phyloP scores from a whole-genome alignment of 1,284 basidiomycete species.

The Heterobasidion occidentale region DNA sequence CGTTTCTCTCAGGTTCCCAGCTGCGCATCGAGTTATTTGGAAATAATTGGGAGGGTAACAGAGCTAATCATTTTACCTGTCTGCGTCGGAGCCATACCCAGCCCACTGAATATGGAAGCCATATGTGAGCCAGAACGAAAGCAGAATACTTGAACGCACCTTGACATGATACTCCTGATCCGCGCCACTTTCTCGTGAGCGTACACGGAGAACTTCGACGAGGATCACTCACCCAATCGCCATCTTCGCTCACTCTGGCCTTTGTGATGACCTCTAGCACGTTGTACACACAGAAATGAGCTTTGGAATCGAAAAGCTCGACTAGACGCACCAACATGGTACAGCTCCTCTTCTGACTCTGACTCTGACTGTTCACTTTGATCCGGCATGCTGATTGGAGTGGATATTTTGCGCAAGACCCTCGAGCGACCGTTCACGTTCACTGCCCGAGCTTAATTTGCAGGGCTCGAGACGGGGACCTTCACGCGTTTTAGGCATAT shows the following conservation, averaged over 20 bases:
- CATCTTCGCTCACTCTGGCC: constrained; percentile 35
- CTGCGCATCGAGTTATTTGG: constrained; percentile 22
- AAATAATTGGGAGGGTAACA: too few species aligned
- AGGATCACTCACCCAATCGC: constrained; percentile 32
- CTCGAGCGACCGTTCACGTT: too few species aligned
- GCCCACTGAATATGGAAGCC: constrained; percentile 34
- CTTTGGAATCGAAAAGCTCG: constrained; percentile 9
- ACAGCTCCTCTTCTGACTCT: constrained; percentile 30
- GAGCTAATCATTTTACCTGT: constrained; percentile 29
- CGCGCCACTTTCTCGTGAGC: not conserved
- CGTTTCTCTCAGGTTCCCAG: constrained; percentile 59
- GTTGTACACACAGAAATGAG: not conserved
- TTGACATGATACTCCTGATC: constrained; percentile 13
- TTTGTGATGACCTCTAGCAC: constrained; percentile 43
- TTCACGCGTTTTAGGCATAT: not conserved
- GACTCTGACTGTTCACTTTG: not conserved
- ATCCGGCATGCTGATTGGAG: not conserved
- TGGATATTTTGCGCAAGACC: not conserved
- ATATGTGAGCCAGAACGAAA: not conserved
- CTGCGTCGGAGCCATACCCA: constrained; percentile 37
- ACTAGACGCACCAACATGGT: constrained; percentile 36
- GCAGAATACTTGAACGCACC: constrained; percentile 4
- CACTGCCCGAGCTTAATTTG: not conserved
- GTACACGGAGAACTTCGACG: not conserved
- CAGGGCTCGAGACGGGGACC: not conserved